Base-by-base conservation (phyloP, 129 eudicot genomes). In the Centella asiatica region DNA sequence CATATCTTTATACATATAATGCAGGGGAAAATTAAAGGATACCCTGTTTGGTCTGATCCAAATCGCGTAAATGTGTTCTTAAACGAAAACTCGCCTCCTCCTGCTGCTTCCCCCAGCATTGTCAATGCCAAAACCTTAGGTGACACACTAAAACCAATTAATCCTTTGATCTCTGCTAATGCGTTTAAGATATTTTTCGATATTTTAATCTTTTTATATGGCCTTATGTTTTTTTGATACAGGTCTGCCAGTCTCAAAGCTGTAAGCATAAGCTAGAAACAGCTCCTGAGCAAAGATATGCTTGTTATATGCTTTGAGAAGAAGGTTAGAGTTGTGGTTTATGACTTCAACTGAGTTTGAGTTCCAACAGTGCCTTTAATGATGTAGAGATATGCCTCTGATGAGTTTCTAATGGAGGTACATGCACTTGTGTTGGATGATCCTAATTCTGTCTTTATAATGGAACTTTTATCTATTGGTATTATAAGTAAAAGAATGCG, bases 101-200 rank as follows among this genome's bases (percentile, higher is more conserved):
- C 99, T 9, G 72, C 92, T 54, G 99, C 99, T 33, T 82, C 82
- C 83, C 99, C 99, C 14, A 92, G 99, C 95, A 92, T 92, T 69
- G 96, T 92, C 72, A 92, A 92, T 67, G 81, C 95, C 15, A 92
- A 92, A 79, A 83, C 83, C 51, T 74, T 87, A 71, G 94, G 99
- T 88, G n/a, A n/a, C n/a, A n/a, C n/a, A 80, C 59, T 19, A 25
- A 57, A 6, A 27, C 36, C 2, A 27, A 3, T 14, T n/a, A n/a
- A n/a, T 53, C n/a, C 27, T 53, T 4, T 15, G 2, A 0, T 22
- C 3, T 4, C 25, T 51, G 29, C 31, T 24, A 22, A 4, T 18
- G 1, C 6, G 23, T 11, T 12, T 24, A 24, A 51, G 27, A 53
- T 13, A 4, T n/a, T 1, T 52, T 8, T 52, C 32, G 4, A 19